Base-by-base conservation (phyloP, 2,329 filamentous ascomycete species). In the Sclerotinia spermophila region DNA sequence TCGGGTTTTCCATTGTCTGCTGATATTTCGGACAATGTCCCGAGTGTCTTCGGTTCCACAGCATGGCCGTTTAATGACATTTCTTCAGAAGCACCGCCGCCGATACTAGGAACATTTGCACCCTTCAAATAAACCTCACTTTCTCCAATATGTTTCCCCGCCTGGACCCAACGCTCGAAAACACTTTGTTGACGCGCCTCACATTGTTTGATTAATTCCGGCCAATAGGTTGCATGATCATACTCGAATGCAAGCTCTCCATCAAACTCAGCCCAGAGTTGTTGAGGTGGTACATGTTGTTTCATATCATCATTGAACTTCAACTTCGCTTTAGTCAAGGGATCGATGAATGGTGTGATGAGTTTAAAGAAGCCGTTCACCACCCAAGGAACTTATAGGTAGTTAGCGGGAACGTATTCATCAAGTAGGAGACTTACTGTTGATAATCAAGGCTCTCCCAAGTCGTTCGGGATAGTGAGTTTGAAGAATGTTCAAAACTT, bases 341-440 rank as follows among this genome's bases (percentile, higher is more conserved):
- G 96, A 81, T 99, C 96, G 82, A 99, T 97, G 82, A 99, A 97
- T 53, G 95, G 94, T 6, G 89, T 94, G 82, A 99, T 94, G 77
- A 97, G 84, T 82, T 97, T 97, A 86, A 98, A 97, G 86, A 99
- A 99, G 66, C 92, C 92, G 81, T 88, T 90, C 72, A 98, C 92
- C 74, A 97, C 87, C 89, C 93, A 97, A 0, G 95, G 95, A 64
- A 97, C 92, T 95, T 74, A 64, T 70, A 38, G 40, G 10, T 45
- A 64, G 71, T 79, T 68, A 78, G 72, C 38, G 60, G 56, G 40
- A 64, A 21, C 48, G 35, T 51, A 51, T n/a, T n/a, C 5, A 51
- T 35, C n/a, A 59, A 15, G 11, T 27, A 30, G 33, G 40, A 56
- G 30, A 82, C 88, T 78, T 82, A 95, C 92, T 87, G 75, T 98